Base-by-base conservation (phyloP, 2,329 filamentous ascomycete genomes). In the Coniella vitis region DNA sequence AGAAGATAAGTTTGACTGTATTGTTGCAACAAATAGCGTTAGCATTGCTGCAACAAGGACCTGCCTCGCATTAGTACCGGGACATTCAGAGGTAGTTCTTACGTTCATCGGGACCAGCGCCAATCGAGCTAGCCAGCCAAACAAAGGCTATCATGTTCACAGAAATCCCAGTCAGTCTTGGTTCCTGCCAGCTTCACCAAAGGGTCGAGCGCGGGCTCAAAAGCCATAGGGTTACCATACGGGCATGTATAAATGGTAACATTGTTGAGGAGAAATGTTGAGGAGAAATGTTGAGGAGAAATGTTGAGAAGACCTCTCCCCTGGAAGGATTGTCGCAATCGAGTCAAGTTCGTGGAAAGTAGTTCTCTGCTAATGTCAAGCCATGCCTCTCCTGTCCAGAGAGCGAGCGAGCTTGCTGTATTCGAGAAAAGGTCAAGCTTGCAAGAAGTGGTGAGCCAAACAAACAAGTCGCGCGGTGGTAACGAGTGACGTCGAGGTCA, bases 1-100 rank as follows among this genome's bases (percentile, higher is more conserved):
- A 89, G 63, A 83, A 84, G 60, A 96, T 85, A 58, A 97, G 85
- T 67, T 98, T 98, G 58, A 98, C 90, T 96, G 58, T n/a, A 13
- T 29, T 12, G 49, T 41, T n/a, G 9, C 20, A 45, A 7, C 35
- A 32, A 20, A 37, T 22, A 20, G 29, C 14, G 42, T 48, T 22
- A 46, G 21, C 35, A 3, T 22, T n/a, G 10, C 7, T 29, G 20
- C n/a, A 22, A 21, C 19, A 40, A 9, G 25, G 38, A 22, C 25
- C 8, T n/a, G 12, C 3, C 12, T 16, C 17, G 22, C 29, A n/a
- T n/a, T n/a, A n/a, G n/a, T n/a, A n/a, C n/a, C n/a, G 22, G 38
- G 35, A 22, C 29, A 16, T n/a, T 22, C 22, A 36, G 47, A 44
- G 32, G 17, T 17, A 25, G 5, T 19, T 51, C 70, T 54, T 61